Base-by-base conservation (phyloP, 805 yeast genomes). In the Torulaspora gathmanii region DNA sequence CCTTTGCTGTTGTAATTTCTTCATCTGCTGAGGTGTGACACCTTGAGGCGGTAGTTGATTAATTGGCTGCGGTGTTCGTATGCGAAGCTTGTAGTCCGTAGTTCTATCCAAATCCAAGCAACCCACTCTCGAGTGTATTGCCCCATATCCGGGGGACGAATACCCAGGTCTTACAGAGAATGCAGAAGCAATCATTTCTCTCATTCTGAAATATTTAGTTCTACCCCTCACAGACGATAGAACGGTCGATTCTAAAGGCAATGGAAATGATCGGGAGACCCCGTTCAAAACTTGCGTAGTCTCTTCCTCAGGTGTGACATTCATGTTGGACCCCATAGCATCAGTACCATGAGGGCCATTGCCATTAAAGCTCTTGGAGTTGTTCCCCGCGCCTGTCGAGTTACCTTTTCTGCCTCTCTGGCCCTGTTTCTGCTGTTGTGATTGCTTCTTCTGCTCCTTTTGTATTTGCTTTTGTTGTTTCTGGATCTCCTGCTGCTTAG, bases 161-260 rank as follows among this genome's bases (percentile, higher is more conserved):
- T 53, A 64, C 1, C 68, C 68, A 15, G 57, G 61, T 43, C 57
- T 62, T 3, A 62, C 53, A 5, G 60, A 48, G 40, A 64, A 64
- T 2, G 96, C 91, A 48, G 86, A 79, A 1, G 96, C 95, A 67
- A 91, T 86, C 82, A 90, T 86, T 63, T 93, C 99, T 53, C 98
- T 75, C 86, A 88, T 83, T 49, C 95, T 78, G 55, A 93, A 73
- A 56, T 86, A 87, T 46, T 80, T 75, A 25, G 82, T 81, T 50
- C 95, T 77, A 42, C 81, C 68, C 40, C 85, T 71, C 0, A 83
- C 75, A 3, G 97, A 89, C 52, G 85, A 69, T 2, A 86, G 60
- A 8, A 82, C 82, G 43, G 80, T 80, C 28, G 87, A 67, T 59
- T 89, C 98, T 47, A 93, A 68, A 1, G 99, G 99, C 52, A 83